Evolutionary conservation across 768 basidiomycete species (phyloP).

Genomic region (Mycena chlorophos): DNA sequence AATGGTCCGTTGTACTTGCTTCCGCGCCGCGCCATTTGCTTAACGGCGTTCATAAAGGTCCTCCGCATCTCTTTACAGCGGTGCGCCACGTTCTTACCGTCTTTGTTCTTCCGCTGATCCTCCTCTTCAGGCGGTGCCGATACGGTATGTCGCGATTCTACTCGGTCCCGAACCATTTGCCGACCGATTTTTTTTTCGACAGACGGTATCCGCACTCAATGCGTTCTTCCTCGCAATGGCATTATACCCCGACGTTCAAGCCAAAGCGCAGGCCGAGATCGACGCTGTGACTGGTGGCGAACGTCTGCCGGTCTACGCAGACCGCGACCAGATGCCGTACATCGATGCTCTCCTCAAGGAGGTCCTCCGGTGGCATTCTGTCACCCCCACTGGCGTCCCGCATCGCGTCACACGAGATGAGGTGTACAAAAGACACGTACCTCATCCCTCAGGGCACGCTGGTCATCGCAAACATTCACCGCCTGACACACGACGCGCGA

Average conservation of each 20-base stretch:
- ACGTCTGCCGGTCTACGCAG: slow-evolving; percentile 59
- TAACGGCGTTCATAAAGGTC: slow-evolving; percentile 29
- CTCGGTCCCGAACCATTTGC: slow-evolving; percentile 7
- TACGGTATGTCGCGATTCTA: slow-evolving; percentile 39
- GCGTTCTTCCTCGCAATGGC: slow-evolving; percentile 64
- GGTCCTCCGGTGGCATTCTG: slow-evolving; percentile 47
- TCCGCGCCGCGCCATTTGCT: background rate
- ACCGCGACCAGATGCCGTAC: slow-evolving; percentile 60
- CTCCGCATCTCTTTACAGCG: slow-evolving; percentile 55
- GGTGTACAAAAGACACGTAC: slow-evolving; percentile 59
- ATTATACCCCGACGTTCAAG: slow-evolving; percentile 54
- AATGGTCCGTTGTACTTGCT: slow-evolving; percentile 40
- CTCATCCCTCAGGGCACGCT: slow-evolving; percentile 60
- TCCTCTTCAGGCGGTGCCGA: slow-evolving; percentile 52
- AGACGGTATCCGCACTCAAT: slow-evolving; percentile 65
- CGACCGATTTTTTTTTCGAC: slow-evolving; percentile 12
- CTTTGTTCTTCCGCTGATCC: background rate
- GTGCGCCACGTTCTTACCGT: slow-evolving; percentile 26
- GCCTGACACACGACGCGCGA: slow-evolving; percentile 52
- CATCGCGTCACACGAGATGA: slow-evolving; percentile 63
- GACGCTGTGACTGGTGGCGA: slow-evolving; percentile 59
- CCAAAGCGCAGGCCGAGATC: slow-evolving; percentile 64
- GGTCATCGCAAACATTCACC: slow-evolving; percentile 47
- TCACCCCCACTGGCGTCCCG: slow-evolving; percentile 48
- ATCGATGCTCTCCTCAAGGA: slow-evolving; percentile 62